phyloP scores from a whole-genome alignment of 2,329 filamentous ascomycete species.

The Hypoxylon sp. region DNA sequence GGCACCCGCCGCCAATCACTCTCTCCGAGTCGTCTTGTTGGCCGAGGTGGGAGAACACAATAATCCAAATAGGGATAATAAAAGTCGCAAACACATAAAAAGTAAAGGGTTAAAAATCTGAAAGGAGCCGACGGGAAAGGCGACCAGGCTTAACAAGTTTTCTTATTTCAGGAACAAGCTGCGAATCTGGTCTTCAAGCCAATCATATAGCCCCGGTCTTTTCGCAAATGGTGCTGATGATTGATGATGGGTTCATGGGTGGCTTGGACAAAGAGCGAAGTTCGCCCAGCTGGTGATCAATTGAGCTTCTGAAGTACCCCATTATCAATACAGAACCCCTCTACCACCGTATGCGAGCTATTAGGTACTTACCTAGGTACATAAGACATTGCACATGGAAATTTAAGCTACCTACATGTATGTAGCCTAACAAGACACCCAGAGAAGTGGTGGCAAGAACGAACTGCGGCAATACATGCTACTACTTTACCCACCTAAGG shows the following conservation, averaged over 20 bases:
- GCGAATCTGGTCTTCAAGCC: conserved; percentile 22
- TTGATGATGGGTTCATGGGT: conserved; percentile 22
- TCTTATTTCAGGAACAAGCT: conserved; percentile 36
- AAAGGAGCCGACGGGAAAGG: conserved; percentile 10
- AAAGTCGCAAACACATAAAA: conserved; percentile 10
- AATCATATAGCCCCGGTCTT: conserved; percentile 26
- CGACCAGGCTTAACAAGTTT: conserved; percentile 16
- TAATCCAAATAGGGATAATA: conserved; percentile 3
- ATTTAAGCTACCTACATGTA: no score
- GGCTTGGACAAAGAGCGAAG: conserved; percentile 43
- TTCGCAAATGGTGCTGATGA: conserved; percentile 20
- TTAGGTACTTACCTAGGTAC: background rate
- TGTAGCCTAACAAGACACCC: conserved; percentile 9
- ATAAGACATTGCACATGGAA: conserved; percentile 6
- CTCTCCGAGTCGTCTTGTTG: conserved; percentile 19
- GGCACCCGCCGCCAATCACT: conserved; percentile 37
- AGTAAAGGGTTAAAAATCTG: conserved; percentile 1
- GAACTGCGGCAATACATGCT: conserved; percentile 2
- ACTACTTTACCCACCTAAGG: background rate
- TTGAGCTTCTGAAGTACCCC: conserved; percentile 17
- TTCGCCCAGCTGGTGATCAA: conserved; percentile 23
- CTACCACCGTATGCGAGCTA: background rate
- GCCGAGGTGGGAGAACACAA: conserved; percentile 9
- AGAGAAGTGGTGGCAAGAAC: conserved; percentile 4
- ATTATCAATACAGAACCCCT: conserved; percentile 1